phyloP scores from a whole-genome alignment of 257 asterid species.

The Nicotiana paniculata region DNA sequence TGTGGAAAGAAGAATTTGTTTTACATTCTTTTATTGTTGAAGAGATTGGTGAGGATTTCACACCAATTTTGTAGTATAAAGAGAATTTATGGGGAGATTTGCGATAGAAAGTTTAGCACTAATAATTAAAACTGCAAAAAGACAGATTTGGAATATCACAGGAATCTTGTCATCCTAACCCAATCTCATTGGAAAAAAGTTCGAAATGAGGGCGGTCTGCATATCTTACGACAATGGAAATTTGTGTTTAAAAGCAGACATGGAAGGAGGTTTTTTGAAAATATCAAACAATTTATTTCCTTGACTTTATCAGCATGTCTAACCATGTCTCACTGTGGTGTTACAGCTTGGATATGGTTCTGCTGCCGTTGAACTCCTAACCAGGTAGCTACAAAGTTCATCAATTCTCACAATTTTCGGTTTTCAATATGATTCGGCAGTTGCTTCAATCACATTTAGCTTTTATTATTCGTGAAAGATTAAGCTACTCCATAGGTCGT shows the following conservation, averaged over 20 bases:
- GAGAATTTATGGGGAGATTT: not conserved
- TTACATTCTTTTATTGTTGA: not conserved
- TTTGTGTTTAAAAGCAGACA: not conserved
- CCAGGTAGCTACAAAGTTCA: slow-evolving; percentile 40
- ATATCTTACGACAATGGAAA: not conserved
- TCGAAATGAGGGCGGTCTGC: not conserved
- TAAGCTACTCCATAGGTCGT: not conserved
- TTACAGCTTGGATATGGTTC: slow-evolving; percentile 92
- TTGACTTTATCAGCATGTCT: not conserved
- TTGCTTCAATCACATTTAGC: not conserved
- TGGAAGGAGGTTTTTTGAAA: not conserved
- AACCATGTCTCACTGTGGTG: slow-evolving; percentile 10
- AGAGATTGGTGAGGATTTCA: not conserved
- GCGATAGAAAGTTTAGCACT: not conserved
- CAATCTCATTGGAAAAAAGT: not conserved
- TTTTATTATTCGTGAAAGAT: not conserved
- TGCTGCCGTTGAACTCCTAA: slow-evolving; percentile 70
- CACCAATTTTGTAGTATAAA: not conserved
- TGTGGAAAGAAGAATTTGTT: not conserved
- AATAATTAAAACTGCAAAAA: not conserved
- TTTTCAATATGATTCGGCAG: not conserved
- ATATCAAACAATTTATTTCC: not conserved
- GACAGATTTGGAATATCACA: not conserved
- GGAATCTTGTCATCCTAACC: not conserved
- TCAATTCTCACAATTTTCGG: not conserved